Evolutionary conservation across 2,329 filamentous ascomycete species (phyloP).

Genomic region (Phaeosphaeriaceae sp.): DNA sequence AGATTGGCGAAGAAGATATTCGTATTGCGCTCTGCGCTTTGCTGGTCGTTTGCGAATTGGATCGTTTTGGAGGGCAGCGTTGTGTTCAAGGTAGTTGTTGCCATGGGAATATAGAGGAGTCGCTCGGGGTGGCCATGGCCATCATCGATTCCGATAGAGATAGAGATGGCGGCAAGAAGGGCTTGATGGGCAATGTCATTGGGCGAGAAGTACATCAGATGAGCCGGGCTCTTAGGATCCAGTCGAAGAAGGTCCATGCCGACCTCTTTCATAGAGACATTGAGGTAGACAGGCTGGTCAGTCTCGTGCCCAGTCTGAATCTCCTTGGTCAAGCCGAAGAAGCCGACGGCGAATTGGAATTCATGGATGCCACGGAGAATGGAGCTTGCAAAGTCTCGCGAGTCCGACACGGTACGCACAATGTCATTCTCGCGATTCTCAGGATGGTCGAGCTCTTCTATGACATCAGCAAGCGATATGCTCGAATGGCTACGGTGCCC

Average conservation of each 20-base stretch:
- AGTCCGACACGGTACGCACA: conserved; percentile 86
- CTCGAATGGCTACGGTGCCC: conserved; percentile 54
- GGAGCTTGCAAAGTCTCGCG: conserved; percentile 89
- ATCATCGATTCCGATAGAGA: conserved; percentile 90
- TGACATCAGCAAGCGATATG: conserved; percentile 74
- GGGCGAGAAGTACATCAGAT: conserved; percentile 97
- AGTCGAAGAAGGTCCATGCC: conserved; percentile 91
- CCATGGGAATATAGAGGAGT: conserved; percentile 94
- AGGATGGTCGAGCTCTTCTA: conserved; percentile 75
- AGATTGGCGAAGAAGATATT: conserved; percentile 97
- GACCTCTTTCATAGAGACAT: conserved; percentile 94
- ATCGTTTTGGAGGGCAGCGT: conserved; percentile 95
- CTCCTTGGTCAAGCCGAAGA: conserved; percentile 84
- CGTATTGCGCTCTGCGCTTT: conserved; percentile 85
- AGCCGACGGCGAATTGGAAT: conserved; percentile 93
- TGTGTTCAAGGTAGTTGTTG: conserved; percentile 92
- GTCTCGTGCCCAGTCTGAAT: conserved; percentile 72
- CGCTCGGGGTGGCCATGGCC: conserved; percentile 86
- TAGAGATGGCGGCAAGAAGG: conserved; percentile 87
- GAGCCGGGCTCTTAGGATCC: conserved; percentile 89
- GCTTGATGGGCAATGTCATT: conserved; percentile 96
- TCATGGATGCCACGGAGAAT: conserved; percentile 93
- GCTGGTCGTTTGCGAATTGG: conserved; percentile 73
- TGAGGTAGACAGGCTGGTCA: conserved; percentile 78
- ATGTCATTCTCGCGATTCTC: conserved; percentile 73